Conservation (phyloP, 148 eudicot genomes). For the Rhododendron griersonianum region DNA sequence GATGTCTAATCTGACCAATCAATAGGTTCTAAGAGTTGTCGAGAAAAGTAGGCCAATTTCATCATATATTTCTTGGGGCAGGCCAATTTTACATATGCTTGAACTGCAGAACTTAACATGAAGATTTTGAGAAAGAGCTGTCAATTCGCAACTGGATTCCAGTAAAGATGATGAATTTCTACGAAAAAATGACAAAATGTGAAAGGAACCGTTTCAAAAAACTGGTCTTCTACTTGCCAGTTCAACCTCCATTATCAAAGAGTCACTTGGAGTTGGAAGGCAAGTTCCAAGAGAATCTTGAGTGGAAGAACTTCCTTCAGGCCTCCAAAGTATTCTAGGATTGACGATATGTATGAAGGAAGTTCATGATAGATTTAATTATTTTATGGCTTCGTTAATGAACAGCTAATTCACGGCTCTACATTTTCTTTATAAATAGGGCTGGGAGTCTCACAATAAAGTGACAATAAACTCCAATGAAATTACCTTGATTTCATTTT, state of each 20-base stretch:
- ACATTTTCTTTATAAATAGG: not conserved
- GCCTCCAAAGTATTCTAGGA: not conserved
- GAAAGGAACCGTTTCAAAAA: not conserved
- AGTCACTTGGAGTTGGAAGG: not conserved
- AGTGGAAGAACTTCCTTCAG: constrained; percentile 5
- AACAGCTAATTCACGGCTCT: not conserved
- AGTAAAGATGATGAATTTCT: not conserved
- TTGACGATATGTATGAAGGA: not conserved
- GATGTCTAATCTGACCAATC: not conserved
- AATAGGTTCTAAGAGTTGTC: not conserved
- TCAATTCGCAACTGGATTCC: not conserved
- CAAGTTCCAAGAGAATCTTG: not conserved
- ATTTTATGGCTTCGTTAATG: not conserved
- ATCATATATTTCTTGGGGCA: not conserved
- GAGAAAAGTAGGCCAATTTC: not conserved
- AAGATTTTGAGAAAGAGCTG: not conserved
- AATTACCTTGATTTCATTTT: not conserved
- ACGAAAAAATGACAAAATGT: not conserved
- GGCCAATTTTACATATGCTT: not conserved
- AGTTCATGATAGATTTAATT: not conserved
- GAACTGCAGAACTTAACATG: not conserved
- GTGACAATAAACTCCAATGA: not conserved
- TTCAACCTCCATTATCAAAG: not conserved
- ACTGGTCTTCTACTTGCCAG: not conserved
- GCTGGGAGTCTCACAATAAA: not conserved